Evolutionary conservation across 179 eudicot species (phyloP), one percentile per base, ranked within the genome.

Genomic region (Sideroxylon spinosum): DNA sequence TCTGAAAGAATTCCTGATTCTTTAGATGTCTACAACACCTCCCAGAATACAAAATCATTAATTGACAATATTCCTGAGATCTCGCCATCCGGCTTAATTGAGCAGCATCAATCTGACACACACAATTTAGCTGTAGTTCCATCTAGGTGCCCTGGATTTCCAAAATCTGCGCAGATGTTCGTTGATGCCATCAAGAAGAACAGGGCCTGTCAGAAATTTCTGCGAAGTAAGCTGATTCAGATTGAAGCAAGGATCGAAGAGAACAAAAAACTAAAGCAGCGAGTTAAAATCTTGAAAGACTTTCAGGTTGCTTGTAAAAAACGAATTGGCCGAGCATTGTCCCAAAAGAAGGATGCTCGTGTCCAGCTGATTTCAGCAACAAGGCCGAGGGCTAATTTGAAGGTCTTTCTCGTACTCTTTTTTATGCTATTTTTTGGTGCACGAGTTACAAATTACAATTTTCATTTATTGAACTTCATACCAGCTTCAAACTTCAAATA

Each of bases 121-220:
- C 81, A 73, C 55, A 77, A 81, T 82, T 83, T 80, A 32, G 77
- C 81, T 76, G 66, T 79, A 25, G 56, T 78, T 46, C 79, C 90
- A 75, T 16, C 77, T 71, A 78, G 77, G 12, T 75, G 69, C 57
- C 81, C 88, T 76, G 79, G 78, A 52, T 90, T 93, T 61, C 97
- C 97, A 5, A 78, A 83, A 62, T 69, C 86, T 20, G 97, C 97
- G 44, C 89, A 84, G 70, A 87, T 84, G 74, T 91, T 91, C 82
- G 76, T 91, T 80, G 95, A 93, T 79, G 95, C 98, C 26, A 93
- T 95, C 73, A 93, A 88, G 85, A 93, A 89, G 84, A 95, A 95
- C 73, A 91, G 98, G 75, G 84, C 90, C 20, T 93, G 91, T 80
- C 97, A 93, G 84, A 90, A 89, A 78, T 81, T 90, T 83, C 60